phyloP scores from a whole-genome alignment of 345 rosid genomes.

The Boechera divaricarpa region DNA sequence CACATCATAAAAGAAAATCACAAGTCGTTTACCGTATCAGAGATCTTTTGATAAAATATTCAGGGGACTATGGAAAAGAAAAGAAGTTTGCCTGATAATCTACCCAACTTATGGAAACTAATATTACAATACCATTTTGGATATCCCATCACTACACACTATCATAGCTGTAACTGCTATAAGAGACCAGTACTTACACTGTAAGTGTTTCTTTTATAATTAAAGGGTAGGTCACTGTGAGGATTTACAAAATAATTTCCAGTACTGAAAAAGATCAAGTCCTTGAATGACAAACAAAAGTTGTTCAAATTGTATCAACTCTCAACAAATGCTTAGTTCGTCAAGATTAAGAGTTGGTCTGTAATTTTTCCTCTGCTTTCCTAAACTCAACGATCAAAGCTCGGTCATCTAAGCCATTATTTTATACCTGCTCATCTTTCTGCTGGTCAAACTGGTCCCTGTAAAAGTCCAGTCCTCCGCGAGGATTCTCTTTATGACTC shows the following conservation, averaged over 20 bases:
- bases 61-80: neutral
- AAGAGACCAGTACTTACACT: neutral
- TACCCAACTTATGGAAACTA: neutral
- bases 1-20: constrained; percentile 14
- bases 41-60: neutral
- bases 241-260: neutral
- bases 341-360: neutral
- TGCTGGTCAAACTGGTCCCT: constrained; percentile 53
- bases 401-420: neutral
- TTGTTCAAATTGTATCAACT: neutral
- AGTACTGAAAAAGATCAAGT: constrained; percentile 6
- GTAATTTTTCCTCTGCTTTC: constrained; percentile 1
- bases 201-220: neutral
- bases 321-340: constrained; percentile 4
- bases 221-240: neutral
- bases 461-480: constrained; percentile 51
- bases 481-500: constrained; percentile 52
- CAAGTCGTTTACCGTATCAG: constrained; percentile 16
- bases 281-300: neutral
- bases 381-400: constrained; percentile 14
- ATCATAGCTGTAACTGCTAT: constrained; percentile 7
- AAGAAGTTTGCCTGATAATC: constrained; percentile 7
- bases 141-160: constrained; percentile 14
- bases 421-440: constrained; percentile 49
- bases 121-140: neutral